phyloP scores from a whole-genome alignment of 2,329 filamentous ascomycete species.

The Karstenula rhodostoma region DNA sequence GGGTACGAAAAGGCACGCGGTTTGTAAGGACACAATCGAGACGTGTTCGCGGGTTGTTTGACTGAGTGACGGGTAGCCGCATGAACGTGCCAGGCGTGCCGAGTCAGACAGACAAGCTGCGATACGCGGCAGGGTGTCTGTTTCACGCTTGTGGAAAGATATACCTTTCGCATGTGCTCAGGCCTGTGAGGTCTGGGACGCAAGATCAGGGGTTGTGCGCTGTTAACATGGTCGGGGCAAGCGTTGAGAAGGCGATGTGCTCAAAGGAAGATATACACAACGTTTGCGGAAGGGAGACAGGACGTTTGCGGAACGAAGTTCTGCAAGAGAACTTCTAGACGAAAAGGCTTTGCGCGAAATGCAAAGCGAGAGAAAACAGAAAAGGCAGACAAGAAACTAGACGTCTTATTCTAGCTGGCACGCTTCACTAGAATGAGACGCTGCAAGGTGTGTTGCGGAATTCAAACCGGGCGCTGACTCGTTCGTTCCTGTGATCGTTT shows the following conservation, averaged over 20 bases:
- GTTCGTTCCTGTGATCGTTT: constrained; percentile 26
- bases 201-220: constrained; percentile 38
- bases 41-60: constrained; percentile 50
- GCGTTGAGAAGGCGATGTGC: constrained; percentile 32
- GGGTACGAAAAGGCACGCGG: constrained; percentile 42
- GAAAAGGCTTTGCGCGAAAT: constrained; percentile 42
- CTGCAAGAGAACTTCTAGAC: constrained; percentile 38
- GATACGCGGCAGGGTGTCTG: constrained; percentile 29
- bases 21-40: constrained; percentile 50
- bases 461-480: constrained; percentile 39
- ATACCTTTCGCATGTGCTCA: constrained; percentile 47
- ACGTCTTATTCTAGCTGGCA: constrained; percentile 37
- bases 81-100: constrained; percentile 42
- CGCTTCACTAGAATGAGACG: constrained; percentile 29
- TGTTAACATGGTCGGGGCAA: constrained; percentile 44
- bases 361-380: constrained; percentile 45
- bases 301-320: constrained; percentile 43
- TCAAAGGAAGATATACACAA: constrained; percentile 31
- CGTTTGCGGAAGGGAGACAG: constrained; percentile 44
- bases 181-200: constrained; percentile 28
- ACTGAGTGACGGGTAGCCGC: constrained; percentile 38
- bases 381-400: constrained; percentile 40
- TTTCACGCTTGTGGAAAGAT: constrained; percentile 34
- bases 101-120: constrained; percentile 44
- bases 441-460: constrained; percentile 44